These are phyloP conservation scores for Cytospora leucostoma DNA, from an alignment of 2,329 filamentous ascomycete genomes.

Conservation along the genomic window DNA sequence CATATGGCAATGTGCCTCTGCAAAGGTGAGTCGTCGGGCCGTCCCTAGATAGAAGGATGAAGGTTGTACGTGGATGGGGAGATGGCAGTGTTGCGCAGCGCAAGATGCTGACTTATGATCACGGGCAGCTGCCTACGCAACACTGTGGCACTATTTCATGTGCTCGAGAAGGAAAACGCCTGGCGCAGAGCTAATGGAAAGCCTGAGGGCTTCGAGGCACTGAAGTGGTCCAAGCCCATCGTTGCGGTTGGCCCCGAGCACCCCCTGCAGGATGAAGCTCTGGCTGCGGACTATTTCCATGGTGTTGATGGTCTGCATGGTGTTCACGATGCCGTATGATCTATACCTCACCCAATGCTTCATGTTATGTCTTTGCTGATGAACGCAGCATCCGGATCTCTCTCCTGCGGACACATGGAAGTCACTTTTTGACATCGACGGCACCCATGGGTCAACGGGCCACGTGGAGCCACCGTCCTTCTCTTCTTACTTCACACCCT, in stretches of 20 bases:
- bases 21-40: constrained; percentile 59
- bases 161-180: constrained; percentile 82
- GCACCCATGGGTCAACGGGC: constrained; percentile 32
- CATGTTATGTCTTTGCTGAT: constrained; percentile 14
- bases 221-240: constrained; percentile 74
- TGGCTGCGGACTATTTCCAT: constrained; percentile 86
- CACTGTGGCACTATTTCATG: constrained; percentile 85
- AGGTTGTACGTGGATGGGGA: constrained; percentile 5
- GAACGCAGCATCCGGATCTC: constrained; percentile 66
- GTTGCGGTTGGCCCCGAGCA: constrained; percentile 86
- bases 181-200: constrained; percentile 75
- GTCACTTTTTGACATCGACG: constrained; percentile 58
- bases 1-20: constrained; percentile 90
- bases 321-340: constrained; percentile 61
- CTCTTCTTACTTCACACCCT: constrained; percentile 71
- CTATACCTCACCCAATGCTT: constrained; percentile 13
- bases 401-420: constrained; percentile 75
- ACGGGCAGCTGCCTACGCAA: constrained; percentile 76
- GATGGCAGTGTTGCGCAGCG: background rate
- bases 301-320: constrained; percentile 76
- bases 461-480: constrained; percentile 47
- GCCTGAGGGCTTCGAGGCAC: constrained; percentile 69
- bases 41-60: constrained; percentile 13
- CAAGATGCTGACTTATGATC: constrained; percentile 5
- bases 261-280: constrained; percentile 77